Base-by-base conservation (phyloP, 495 filamentous ascomycete species). In the Aspergillus biplanus region DNA sequence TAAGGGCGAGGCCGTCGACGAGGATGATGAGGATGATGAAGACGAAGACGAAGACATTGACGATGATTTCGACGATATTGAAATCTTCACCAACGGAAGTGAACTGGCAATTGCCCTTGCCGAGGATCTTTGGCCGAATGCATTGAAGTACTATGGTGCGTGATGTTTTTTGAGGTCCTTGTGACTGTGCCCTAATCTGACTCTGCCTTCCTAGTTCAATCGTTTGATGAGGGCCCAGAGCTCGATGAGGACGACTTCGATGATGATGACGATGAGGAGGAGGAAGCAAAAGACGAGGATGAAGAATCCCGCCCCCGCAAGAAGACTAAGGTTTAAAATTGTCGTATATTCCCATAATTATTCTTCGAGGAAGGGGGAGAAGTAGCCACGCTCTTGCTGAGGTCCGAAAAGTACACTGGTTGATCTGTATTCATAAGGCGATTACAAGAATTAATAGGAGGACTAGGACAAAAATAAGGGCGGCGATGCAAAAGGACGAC, bases 401-500 rank as follows among this genome's bases (percentile, higher is more conserved):
- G 21, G 21, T 27, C 21, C 21, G 21, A 27, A 27, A 27, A 27
- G 21, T 27, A 27, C 21, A 27, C 21, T 27, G 31, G 33, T 37
- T 31, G 37, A 16, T 13, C 44, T 56, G 27, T 62, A 39, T 55
- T 86, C 76, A 87, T 64, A 87, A 76, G 59, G 85, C 80, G 55
- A 88, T 79, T 44, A 88, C 73, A 56, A 97, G 76, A 67, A 97
- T 86, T 69, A 97, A 82, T 72, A 97, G 75, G 48, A 97, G 77
- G 59, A 96, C 87, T 61, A 97, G 85, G 54, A 95, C 90, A 59
- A 92, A 83, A 52, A 97, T 95, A 66, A 97, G 81, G 15, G 93
- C 69, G 13, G 80, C 91, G 66, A 99, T 97, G 76, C 93, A 98
- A 75, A 93, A 97, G 70, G 92, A 91, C 62, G 92, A 97, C 82